phyloP scores from a whole-genome alignment of 1,139 yeast genomes.

The Candida mesenterica region DNA sequence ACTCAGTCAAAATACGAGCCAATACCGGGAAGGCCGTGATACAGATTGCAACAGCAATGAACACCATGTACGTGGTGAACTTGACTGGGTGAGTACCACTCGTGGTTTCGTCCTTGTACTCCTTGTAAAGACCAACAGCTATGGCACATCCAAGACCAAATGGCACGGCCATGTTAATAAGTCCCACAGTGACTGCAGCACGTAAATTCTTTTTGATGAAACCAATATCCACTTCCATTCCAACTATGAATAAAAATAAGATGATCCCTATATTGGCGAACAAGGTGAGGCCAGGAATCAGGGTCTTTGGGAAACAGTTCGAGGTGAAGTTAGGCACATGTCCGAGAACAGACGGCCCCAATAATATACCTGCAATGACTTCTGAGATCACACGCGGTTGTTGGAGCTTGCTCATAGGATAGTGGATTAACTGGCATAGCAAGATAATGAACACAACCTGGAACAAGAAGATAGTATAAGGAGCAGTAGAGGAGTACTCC shows the following conservation, averaged over 20 bases:
- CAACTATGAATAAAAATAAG: constrained; percentile 69
- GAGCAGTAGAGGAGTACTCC: constrained; percentile 51
- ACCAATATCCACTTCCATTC: constrained; percentile 69
- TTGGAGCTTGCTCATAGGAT: constrained; percentile 55
- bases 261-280: constrained; percentile 74
- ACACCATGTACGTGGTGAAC: constrained; percentile 74
- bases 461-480: constrained; percentile 60
- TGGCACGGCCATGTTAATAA: constrained; percentile 70
- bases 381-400: constrained; percentile 82
- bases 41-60: constrained; percentile 76
- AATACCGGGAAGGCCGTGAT: constrained; percentile 84
- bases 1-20: constrained; percentile 72
- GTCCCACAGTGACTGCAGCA: constrained; percentile 66
- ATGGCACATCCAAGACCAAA: constrained; percentile 76
- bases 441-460: constrained; percentile 57
- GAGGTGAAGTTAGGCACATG: constrained; percentile 63
- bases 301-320: constrained; percentile 59
- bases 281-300: constrained; percentile 62
- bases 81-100: constrained; percentile 31
- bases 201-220: constrained; percentile 58
- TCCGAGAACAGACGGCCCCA: constrained; percentile 73
- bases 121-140: constrained; percentile 62
- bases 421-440: constrained; percentile 54
- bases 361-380: constrained; percentile 67
- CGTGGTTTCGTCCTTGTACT: constrained; percentile 38